phyloP scores from a whole-genome alignment of 805 yeast species.

The Wickerhamomyces mucosus region DNA sequence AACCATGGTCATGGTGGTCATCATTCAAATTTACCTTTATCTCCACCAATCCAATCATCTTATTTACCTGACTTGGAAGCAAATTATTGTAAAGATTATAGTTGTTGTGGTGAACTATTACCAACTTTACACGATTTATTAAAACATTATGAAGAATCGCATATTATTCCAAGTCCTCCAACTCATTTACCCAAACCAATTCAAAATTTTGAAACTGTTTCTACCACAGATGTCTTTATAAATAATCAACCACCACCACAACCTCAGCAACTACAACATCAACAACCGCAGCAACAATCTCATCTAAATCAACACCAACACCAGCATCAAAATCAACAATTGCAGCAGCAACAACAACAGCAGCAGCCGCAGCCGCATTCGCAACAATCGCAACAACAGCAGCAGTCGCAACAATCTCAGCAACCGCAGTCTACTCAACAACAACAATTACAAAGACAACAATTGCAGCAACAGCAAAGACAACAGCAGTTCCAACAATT shows the following conservation, averaged over 20 bases:
- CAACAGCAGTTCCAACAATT: constrained; percentile 9
- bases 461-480: constrained; percentile 7
- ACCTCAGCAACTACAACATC: constrained; percentile 14
- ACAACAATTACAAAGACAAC: constrained; percentile 7
- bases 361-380: constrained; percentile 7
- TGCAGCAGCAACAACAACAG: constrained; percentile 16
- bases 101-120: constrained; percentile 87
- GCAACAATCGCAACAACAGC: constrained; percentile 7
- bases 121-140: constrained; percentile 91
- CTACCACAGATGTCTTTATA: constrained; percentile 87
- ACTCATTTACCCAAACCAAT: constrained; percentile 36
- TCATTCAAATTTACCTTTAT: constrained; percentile 18
- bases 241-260: constrained; percentile 20
- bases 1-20: constrained; percentile 9
- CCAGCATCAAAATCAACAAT: constrained; percentile 14
- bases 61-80: constrained; percentile 92
- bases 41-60: constrained; percentile 61
- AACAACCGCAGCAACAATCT: constrained; percentile 16
- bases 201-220: constrained; percentile 76
- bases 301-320: constrained; percentile 17
- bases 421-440: constrained; percentile 6
- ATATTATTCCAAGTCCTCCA: constrained; percentile 59
- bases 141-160: constrained; percentile 94
- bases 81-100: constrained; percentile 91
- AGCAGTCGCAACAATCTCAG: constrained; percentile 7